Evolutionary conservation across 1,284 basidiomycete genomes (phyloP).

Genomic region (Flammula alnicola): DNA sequence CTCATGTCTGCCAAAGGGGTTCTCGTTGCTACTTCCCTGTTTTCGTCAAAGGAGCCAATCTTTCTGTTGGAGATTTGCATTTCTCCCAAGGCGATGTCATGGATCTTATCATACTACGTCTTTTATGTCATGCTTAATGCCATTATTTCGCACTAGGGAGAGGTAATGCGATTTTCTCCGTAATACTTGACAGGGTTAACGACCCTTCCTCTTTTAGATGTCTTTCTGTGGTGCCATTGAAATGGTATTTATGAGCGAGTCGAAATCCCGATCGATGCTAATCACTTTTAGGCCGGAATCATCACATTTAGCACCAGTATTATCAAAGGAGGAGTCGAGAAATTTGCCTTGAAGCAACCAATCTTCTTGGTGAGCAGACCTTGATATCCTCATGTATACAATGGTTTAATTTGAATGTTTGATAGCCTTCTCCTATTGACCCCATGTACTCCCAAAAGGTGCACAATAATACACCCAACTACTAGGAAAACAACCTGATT

Average conservation of each 20-base stretch:
- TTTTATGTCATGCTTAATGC: slow-evolving; percentile 1
- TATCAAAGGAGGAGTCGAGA: slow-evolving; percentile 77
- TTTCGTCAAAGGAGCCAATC: slow-evolving; percentile 75
- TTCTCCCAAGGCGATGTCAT: slow-evolving; percentile 81
- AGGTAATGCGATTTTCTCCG: no score
- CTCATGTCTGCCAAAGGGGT: slow-evolving; percentile 49
- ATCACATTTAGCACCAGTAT: slow-evolving; percentile 76
- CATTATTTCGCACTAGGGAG: slow-evolving; percentile 53
- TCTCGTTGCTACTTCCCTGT: slow-evolving; percentile 81
- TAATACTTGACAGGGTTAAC: no score
- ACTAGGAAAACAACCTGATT: not conserved
- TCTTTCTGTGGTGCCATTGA: slow-evolving; percentile 84
- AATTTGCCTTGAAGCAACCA: slow-evolving; percentile 76
- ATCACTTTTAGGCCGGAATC: slow-evolving; percentile 64
- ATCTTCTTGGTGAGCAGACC: slow-evolving; percentile 64
- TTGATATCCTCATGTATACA: not conserved
- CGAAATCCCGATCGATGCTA: not conserved
- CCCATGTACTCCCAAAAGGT: slow-evolving; percentile 75
- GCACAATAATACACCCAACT: no score
- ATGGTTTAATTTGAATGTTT: not conserved
- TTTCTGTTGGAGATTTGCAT: slow-evolving; percentile 81
- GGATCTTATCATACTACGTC: not conserved
- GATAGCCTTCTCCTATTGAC: slow-evolving; percentile 73
- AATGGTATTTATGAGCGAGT: slow-evolving; percentile 51
- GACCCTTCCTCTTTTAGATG: slow-evolving; percentile 42